Percentiles rank a stretch among this genome's conserved stretches.
These are phyloP conservation scores for Quercus engelmannii DNA, from an alignment of 306 rosid genomes.

Conservation along the genomic window DNA sequence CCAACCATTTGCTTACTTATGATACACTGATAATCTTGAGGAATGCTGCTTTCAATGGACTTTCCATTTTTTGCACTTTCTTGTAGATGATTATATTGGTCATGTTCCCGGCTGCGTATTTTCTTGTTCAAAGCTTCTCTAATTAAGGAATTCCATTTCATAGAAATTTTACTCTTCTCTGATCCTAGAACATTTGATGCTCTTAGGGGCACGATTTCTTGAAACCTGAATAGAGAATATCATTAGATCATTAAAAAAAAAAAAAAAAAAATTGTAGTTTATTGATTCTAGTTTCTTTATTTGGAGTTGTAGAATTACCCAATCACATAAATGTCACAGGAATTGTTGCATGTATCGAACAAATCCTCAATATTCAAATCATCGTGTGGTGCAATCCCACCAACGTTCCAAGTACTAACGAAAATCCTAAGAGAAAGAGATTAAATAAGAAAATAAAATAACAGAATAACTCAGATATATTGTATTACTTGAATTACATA, in stretches of 20 bases:
- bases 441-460: background rate
- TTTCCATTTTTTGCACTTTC: constrained; percentile 7
- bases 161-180: constrained; percentile 48
- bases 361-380: constrained; percentile 58
- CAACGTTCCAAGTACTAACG: constrained; percentile 91
- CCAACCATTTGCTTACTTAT: constrained; percentile 96
- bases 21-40: constrained; percentile 57
- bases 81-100: background rate
- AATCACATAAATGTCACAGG: constrained; percentile 78
- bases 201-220: constrained; percentile 84
- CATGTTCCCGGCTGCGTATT: background rate
- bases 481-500: background rate
- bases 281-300: background rate
- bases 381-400: constrained; percentile 73
- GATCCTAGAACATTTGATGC: constrained; percentile 80
- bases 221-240: constrained; percentile 53
- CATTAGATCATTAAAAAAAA: background rate
- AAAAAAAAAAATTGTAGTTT: background rate
- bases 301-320: constrained; percentile 46
- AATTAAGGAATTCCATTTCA: constrained; percentile 66
- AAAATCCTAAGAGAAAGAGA: constrained; percentile 49
- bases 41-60: constrained; percentile 2
- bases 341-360: constrained; percentile 41
- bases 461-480: background rate
- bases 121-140: constrained; percentile 65